phyloP scores from a whole-genome alignment of 306 rosid genomes.

The Malus sieversii region DNA sequence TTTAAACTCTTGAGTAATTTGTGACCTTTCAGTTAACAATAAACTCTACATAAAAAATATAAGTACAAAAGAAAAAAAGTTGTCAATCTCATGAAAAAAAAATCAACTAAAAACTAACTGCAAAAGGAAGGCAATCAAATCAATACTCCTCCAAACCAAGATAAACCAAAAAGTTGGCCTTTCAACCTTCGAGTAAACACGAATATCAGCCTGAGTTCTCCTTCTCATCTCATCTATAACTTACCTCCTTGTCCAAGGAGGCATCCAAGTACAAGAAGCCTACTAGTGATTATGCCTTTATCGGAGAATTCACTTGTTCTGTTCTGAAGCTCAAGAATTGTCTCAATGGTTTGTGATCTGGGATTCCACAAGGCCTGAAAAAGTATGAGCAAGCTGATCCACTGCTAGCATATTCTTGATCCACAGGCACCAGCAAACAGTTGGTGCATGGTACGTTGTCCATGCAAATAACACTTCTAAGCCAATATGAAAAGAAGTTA shows the following conservation, averaged over 20 bases:
- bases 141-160: background rate
- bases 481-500: background rate
- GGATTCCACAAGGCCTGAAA: constrained; percentile 24
- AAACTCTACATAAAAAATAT: background rate
- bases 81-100: background rate
- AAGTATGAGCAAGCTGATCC: constrained; percentile 3
- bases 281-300: too few relatives aligned
- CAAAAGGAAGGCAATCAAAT: background rate
- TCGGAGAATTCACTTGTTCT: too few relatives aligned
- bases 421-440: constrained; percentile 4
- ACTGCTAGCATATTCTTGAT: background rate
- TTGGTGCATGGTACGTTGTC: background rate
- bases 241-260: too few relatives aligned
- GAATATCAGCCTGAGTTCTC: constrained; percentile 11
- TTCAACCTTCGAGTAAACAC: constrained; percentile 28
- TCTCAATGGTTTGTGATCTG: constrained; percentile 28
- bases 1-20: too few relatives aligned
- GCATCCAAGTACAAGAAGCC: too few relatives aligned
- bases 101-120: background rate
- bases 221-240: too few relatives aligned
- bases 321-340: background rate
- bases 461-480: background rate
- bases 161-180: constrained; percentile 6
- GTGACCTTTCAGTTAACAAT: background rate
- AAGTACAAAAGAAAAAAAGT: background rate